Evolutionary conservation across 768 basidiomycete genomes (phyloP).

Genomic region (Termitomyces sp.): DNA sequence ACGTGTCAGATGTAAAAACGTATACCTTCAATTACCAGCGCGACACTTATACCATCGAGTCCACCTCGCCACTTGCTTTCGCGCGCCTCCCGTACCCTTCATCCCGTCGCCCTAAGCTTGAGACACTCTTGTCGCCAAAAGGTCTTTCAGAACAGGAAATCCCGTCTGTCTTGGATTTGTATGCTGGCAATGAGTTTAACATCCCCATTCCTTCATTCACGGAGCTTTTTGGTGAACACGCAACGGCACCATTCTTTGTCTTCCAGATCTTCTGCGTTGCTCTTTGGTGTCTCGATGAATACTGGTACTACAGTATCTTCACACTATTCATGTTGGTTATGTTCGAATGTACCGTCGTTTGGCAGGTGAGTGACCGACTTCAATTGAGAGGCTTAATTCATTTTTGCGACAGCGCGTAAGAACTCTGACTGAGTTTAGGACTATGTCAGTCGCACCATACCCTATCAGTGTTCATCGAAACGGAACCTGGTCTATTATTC

Average conservation of each 20-base stretch:
- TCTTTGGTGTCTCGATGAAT: constrained; percentile 96
- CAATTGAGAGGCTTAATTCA: not conserved
- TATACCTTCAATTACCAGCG: constrained; percentile 94
- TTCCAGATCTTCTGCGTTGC: constrained; percentile 99
- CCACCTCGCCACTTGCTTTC: constrained; percentile 58
- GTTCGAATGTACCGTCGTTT: constrained; percentile 98
- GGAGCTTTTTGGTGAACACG: constrained; percentile 91
- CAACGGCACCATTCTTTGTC: constrained; percentile 98
- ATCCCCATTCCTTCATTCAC: constrained; percentile 95
- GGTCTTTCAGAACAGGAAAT: constrained; percentile 48
- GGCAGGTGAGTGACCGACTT: constrained; percentile 63
- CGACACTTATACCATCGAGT: constrained; percentile 80
- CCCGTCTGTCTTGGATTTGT: constrained; percentile 54
- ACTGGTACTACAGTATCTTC: constrained; percentile 98
- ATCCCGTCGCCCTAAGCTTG: constrained; percentile 61
- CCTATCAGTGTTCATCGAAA: constrained; percentile 79
- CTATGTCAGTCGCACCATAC: constrained; percentile 93
- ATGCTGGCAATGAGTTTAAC: constrained; percentile 93
- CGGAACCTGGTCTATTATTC: constrained; percentile 71
- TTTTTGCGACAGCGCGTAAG: constrained; percentile 63
- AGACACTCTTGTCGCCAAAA: constrained; percentile 55
- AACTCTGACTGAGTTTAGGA: constrained; percentile 92
- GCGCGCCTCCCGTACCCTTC: constrained; percentile 85
- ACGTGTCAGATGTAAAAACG: constrained; percentile 46
- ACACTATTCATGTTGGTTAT: constrained; percentile 98